phyloP scores from a whole-genome alignment of 495 filamentous ascomycete genomes.

The Talaromyces stipitatus region DNA sequence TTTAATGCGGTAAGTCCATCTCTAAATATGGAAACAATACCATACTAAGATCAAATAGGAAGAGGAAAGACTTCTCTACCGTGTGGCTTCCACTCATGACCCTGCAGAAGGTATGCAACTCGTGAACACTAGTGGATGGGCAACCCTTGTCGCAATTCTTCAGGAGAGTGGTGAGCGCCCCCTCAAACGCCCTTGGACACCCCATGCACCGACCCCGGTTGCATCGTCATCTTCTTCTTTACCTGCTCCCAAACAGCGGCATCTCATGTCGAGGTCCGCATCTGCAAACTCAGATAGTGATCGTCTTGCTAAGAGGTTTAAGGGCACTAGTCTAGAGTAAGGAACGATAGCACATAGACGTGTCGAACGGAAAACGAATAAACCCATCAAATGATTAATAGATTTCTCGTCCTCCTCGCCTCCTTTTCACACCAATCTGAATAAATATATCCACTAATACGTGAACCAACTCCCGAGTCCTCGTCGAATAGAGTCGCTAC shows the following conservation, averaged over 20 bases:
- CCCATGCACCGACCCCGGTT: slow-evolving; percentile 25
- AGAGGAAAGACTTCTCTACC: slow-evolving; percentile 80
- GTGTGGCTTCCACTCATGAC: slow-evolving; percentile 71
- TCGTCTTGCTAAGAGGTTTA: slow-evolving; percentile 96
- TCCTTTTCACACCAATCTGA: too few relatives aligned
- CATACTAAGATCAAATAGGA: slow-evolving; percentile 49
- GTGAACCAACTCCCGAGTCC: too few relatives aligned
- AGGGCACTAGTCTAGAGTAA: slow-evolving; percentile 89
- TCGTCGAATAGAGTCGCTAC: too few relatives aligned
- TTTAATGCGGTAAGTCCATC: slow-evolving; percentile 66
- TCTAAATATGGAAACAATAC: background rate
- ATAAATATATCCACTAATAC: too few relatives aligned
- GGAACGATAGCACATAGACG: background rate
- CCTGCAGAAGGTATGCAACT: slow-evolving; percentile 71
- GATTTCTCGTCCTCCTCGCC: background rate
- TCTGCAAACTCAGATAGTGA: slow-evolving; percentile 49
- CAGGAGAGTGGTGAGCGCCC: slow-evolving; percentile 93
- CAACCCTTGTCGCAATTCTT: slow-evolving; percentile 85
- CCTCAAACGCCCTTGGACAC: slow-evolving; percentile 67
- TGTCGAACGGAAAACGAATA: background rate
- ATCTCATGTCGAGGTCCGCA: slow-evolving; percentile 25
- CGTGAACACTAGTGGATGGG: slow-evolving; percentile 80
- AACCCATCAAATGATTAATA: background rate
- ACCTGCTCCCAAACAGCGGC: slow-evolving; percentile 25
- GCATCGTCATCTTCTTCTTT: background rate